phyloP scores from a whole-genome alignment of 73 alveolate species.

The Paramecium pentaurelia region DNA sequence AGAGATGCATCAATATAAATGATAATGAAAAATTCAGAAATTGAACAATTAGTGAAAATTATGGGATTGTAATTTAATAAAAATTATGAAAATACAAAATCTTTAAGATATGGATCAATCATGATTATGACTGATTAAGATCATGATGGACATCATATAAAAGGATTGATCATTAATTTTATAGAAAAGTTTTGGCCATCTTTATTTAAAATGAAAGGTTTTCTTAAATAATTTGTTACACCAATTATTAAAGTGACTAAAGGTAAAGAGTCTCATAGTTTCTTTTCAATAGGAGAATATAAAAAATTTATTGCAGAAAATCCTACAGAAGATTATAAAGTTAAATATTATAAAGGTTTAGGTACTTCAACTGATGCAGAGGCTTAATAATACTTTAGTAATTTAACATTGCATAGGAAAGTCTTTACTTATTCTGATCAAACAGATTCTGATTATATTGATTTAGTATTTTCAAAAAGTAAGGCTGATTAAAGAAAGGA shows the following conservation, averaged over 20 bases:
- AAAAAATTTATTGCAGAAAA: slow-evolving; percentile 84
- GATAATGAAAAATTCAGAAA: slow-evolving; percentile 93
- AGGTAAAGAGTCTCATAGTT: slow-evolving; percentile 77
- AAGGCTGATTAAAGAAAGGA: slow-evolving; percentile 96
- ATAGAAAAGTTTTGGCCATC: slow-evolving; percentile 99
- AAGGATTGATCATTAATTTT: slow-evolving; percentile 98
- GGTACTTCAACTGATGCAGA: slow-evolving; percentile 99
- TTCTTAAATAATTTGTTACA: slow-evolving; percentile 97
- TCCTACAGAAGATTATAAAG: slow-evolving; percentile 78
- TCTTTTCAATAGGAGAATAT: slow-evolving; percentile 96
- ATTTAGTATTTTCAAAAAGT: slow-evolving; percentile 96
- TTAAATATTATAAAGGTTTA: slow-evolving; percentile 99
- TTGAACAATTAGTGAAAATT: slow-evolving; percentile 93
- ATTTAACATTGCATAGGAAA: slow-evolving; percentile 81
- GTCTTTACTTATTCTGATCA: slow-evolving; percentile 79
- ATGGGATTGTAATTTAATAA: slow-evolving; percentile 92
- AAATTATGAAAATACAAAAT: slow-evolving; percentile 85
- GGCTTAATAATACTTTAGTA: slow-evolving; percentile 96
- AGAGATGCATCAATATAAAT: slow-evolving; percentile 91
- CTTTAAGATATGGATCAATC: slow-evolving; percentile 96
- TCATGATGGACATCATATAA: slow-evolving; percentile 99
- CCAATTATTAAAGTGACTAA: slow-evolving; percentile 98
- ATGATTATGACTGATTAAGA: slow-evolving; percentile 99
- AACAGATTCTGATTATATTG: slow-evolving; percentile 95
- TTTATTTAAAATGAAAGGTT: slow-evolving; percentile 86